Evolutionary conservation across 352 stramenopile species (phyloP), one percentile per base, ranked within the genome.

Genomic region (Pythium rhizo-oryzae): DNA sequence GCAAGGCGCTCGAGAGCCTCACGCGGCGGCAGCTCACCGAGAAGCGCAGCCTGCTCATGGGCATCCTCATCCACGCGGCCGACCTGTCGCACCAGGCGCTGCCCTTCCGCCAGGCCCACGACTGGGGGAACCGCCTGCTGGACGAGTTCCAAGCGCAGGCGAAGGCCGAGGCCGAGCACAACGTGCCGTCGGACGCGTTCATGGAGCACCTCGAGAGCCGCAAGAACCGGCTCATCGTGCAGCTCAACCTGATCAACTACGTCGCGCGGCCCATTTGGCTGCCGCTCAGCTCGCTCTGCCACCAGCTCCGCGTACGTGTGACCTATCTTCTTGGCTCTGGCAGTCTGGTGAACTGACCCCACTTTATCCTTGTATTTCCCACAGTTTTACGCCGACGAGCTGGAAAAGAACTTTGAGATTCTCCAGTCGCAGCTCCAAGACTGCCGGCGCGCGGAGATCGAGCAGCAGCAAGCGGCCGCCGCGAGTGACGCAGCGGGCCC

Each of bases 231-330:
- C 71, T 90, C 21, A 88, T 76, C 11, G 81, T 91, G 30, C 83
- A 93, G 60, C 73, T 90, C 47, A 87, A 85, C 73, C 87, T 91
- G 56, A 86, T 90, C 68, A 87, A 89, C 69, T 94, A 90, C 70
- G 81, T 94, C 24, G 74, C 89, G 21, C 76, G 82, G 7, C 87
- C 87, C 21, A 88, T 94, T 63, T 93, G 83, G 81, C 70, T 86
- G 21, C 79, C 80, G n/a, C 71, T 89, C 16, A 81, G 75, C 25
- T 81, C 78, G 47, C 79, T 91, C 21, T 87, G 78, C 41, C 77
- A 84, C 39, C 72, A 87, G 28, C 67, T n/a, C n/a, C n/a, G n/a
- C n/a, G n/a, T n/a, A n/a, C n/a, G n/a, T n/a, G n/a, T n/a, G n/a
- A n/a, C n/a, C n/a, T n/a, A n/a, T n/a, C n/a, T n/a, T n/a, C 39